A percentile compares a stretch with the other conserved stretches of the same genome.
Evolutionary conservation across 208 protist genomes (phyloP).

Genomic region (Trypanosoma cruzi): DNA sequence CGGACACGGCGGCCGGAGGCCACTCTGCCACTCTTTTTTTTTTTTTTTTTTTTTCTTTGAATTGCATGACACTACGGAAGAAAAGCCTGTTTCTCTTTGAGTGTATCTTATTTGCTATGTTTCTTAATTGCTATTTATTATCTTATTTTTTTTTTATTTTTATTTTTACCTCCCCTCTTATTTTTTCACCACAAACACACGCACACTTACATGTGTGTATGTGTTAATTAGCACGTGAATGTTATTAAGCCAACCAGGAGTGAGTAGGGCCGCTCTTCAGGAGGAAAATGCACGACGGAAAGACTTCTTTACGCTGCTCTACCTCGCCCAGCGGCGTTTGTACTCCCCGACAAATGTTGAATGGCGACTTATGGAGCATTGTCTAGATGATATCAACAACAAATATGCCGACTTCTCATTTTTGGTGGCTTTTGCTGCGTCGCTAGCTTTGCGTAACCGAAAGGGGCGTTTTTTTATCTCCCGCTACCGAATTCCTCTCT

Average conservation of each 20-base stretch:
- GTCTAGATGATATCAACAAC: slow-evolving; percentile 81
- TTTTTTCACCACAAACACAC: no score
- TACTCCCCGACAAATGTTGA: slow-evolving; percentile 51
- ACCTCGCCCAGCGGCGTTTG: slow-evolving; percentile 27
- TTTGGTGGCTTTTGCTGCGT: slow-evolving; percentile 56
- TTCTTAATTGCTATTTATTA: background rate
- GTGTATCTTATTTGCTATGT: background rate
- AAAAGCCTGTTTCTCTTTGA: background rate
- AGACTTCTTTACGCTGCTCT: slow-evolving; percentile 69
- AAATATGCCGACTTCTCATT: slow-evolving; percentile 75
- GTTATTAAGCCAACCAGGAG: slow-evolving; percentile 31
- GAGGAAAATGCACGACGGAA: slow-evolving; percentile 49
- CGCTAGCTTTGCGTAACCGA: slow-evolving; percentile 42
- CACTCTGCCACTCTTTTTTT: background rate
- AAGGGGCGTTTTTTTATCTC: slow-evolving; percentile 33
- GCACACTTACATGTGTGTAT: background rate
- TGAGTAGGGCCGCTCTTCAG: slow-evolving; percentile 40
- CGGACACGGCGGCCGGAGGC: background rate
- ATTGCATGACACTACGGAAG: no score
- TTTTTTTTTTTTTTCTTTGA: slow-evolving; percentile 3
- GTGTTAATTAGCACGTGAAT: slow-evolving; percentile 25
- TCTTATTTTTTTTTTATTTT: background rate
- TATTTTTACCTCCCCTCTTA: background rate
- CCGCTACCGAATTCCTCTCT: slow-evolving; percentile 59
- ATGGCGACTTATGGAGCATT: slow-evolving; percentile 66